Conservation (phyloP, 2,329 filamentous ascomycete species). For the Ophiostoma piceae region DNA sequence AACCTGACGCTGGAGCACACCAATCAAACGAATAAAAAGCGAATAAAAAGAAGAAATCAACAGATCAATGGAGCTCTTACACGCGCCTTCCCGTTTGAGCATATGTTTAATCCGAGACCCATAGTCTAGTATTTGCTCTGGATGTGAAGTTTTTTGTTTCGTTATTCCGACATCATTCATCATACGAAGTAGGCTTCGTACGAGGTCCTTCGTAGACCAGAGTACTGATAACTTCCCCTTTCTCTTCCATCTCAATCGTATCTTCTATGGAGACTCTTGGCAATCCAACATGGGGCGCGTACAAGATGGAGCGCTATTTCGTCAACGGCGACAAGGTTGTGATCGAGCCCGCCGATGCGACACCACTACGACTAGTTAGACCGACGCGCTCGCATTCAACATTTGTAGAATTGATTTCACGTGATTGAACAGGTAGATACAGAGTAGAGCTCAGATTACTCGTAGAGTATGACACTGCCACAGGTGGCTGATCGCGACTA, state of each 20-base stretch:
- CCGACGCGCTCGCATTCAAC: background rate
- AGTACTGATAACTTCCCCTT: background rate
- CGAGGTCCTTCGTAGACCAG: too few relatives aligned
- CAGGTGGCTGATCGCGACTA: background rate
- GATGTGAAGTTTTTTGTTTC: too few relatives aligned
- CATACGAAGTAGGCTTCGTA: too few relatives aligned
- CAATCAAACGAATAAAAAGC: background rate
- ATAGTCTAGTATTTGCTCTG: background rate
- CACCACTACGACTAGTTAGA: background rate
- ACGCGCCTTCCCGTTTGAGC: constrained; percentile 12
- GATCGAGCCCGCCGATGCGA: background rate
- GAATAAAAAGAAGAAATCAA: background rate
- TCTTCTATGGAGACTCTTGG: background rate
- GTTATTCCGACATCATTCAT: too few relatives aligned
- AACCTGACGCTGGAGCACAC: background rate
- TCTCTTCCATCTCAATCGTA: background rate
- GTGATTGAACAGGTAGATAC: background rate
- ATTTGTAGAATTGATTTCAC: background rate
- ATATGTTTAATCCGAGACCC: background rate
- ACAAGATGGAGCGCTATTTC: background rate
- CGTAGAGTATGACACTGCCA: background rate
- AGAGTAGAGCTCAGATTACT: too few relatives aligned
- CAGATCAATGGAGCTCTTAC: background rate
- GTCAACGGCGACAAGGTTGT: constrained; percentile 14
- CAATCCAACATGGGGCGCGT: background rate